Conservation (phyloP, 768 basidiomycete species). For the Kwoniella bestiolae region DNA sequence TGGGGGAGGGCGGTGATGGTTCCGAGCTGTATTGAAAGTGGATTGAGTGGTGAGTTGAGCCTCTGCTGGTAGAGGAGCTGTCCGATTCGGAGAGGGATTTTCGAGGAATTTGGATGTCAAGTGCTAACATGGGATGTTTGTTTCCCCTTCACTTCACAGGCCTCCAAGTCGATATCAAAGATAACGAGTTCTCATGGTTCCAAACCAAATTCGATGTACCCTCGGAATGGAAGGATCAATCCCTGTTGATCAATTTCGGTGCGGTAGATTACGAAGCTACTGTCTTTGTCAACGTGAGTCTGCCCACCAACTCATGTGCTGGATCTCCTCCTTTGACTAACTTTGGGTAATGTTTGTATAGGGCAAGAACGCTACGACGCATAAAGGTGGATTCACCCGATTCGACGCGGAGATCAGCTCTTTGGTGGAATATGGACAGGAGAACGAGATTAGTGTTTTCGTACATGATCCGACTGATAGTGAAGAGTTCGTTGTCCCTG, state of each 20-base stretch:
- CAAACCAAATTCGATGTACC: constrained; percentile 33
- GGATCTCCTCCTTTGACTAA: not conserved
- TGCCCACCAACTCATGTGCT: not conserved
- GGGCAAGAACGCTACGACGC: constrained; percentile 29
- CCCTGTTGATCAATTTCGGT: constrained; percentile 32
- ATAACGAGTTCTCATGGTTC: constrained; percentile 30
- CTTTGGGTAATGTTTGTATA: too few relatives aligned
- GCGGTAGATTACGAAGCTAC: constrained; percentile 41
- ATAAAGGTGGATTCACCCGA: constrained; percentile 34
- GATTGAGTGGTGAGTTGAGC: constrained; percentile 25
- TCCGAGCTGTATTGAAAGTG: constrained; percentile 36
- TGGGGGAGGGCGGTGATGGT: constrained; percentile 26
- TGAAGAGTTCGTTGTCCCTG: constrained; percentile 19
- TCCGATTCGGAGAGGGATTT: not conserved
- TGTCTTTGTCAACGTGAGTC: constrained; percentile 33
- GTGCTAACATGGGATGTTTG: too few relatives aligned
- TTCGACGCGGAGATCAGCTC: constrained; percentile 29
- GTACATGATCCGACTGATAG: constrained; percentile 35
- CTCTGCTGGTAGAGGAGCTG: not conserved
- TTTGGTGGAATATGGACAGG: constrained; percentile 13
- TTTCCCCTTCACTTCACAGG: constrained; percentile 15
- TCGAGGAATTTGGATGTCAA: too few relatives aligned
- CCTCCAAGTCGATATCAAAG: constrained; percentile 1
- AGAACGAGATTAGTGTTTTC: constrained; percentile 34
- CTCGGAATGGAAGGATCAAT: constrained; percentile 25